Conservation (phyloP, 2,329 filamentous ascomycete genomes). For the Remersonia thermophila region DNA sequence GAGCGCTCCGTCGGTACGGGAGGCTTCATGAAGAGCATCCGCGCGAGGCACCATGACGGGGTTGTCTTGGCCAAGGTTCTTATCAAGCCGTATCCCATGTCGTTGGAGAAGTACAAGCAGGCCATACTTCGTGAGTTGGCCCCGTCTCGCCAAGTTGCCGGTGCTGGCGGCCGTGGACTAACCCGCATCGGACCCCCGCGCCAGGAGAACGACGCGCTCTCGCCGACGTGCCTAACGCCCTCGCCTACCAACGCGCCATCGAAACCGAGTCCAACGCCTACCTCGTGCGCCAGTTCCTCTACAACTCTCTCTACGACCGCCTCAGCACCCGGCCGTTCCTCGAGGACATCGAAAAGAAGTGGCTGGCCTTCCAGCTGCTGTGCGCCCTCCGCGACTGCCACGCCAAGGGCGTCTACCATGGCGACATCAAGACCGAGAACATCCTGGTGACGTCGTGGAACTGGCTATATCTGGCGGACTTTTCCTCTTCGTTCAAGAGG, state of each 20-base stretch:
- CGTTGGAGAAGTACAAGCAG: slow-evolving; percentile 66
- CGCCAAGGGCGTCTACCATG: slow-evolving; percentile 78
- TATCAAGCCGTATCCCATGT: slow-evolving; percentile 81
- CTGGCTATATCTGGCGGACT: slow-evolving; percentile 97
- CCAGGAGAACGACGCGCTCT: slow-evolving; percentile 69
- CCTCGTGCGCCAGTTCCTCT: slow-evolving; percentile 85
- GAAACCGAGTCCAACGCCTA: slow-evolving; percentile 89
- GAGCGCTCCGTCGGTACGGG: slow-evolving; percentile 86
- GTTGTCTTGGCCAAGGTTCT: slow-evolving; percentile 89
- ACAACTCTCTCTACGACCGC: slow-evolving; percentile 93
- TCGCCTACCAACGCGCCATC: slow-evolving; percentile 79
- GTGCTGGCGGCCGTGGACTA: too few species aligned
- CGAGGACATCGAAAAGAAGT: slow-evolving; percentile 97
- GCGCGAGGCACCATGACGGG: slow-evolving; percentile 80
- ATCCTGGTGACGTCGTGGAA: slow-evolving; percentile 97
- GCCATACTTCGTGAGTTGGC: slow-evolving; percentile 54
- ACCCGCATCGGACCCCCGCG: too few species aligned
- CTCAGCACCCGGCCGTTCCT: slow-evolving; percentile 92
- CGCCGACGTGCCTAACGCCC: slow-evolving; percentile 75
- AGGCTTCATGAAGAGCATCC: slow-evolving; percentile 92
- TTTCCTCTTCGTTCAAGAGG: slow-evolving; percentile 90
- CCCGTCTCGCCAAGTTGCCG: too few species aligned
- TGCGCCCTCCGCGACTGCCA: slow-evolving; percentile 90
- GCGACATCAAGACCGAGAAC: slow-evolving; percentile 98
- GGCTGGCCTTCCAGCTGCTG: slow-evolving; percentile 90